Conservation (phyloP, 179 eudicot species). For the Camellia oleifera region DNA sequence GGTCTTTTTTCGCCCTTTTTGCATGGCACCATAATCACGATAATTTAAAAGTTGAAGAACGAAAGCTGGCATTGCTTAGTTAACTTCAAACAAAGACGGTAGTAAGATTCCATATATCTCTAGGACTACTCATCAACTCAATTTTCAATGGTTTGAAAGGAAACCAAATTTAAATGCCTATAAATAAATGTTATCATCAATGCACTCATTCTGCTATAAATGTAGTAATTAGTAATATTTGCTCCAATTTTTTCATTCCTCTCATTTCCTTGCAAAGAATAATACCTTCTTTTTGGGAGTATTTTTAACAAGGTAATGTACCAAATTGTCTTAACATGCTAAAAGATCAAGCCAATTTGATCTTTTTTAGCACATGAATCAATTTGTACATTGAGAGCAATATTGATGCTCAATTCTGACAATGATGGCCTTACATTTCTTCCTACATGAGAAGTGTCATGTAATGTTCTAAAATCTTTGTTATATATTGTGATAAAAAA, state of each 20-base stretch:
- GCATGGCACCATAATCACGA: no score
- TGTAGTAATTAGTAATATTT: background rate
- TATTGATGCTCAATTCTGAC: background rate
- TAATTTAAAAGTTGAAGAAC: no score
- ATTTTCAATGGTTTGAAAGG: background rate
- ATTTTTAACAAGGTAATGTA: background rate
- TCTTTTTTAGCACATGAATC: background rate
- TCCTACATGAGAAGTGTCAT: no score
- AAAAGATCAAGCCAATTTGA: background rate
- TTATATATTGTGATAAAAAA: background rate
- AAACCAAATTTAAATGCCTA: background rate
- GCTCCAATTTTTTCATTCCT: background rate
- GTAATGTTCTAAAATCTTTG: no score
- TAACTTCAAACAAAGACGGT: no score
- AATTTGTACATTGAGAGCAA: background rate
- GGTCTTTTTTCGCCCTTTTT: no score
- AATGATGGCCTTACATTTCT: background rate
- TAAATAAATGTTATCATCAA: background rate
- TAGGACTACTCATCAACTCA: background rate
- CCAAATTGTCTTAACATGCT: background rate
- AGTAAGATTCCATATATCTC: background rate
- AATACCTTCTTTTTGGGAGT: no score
- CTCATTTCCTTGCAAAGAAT: background rate
- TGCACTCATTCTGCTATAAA: background rate
- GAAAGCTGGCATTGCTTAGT: no score